Evolutionary conservation across 768 basidiomycete genomes (phyloP), one percentile per base, ranked within the genome.

Genomic region (Scleroderma citrinum): DNA sequence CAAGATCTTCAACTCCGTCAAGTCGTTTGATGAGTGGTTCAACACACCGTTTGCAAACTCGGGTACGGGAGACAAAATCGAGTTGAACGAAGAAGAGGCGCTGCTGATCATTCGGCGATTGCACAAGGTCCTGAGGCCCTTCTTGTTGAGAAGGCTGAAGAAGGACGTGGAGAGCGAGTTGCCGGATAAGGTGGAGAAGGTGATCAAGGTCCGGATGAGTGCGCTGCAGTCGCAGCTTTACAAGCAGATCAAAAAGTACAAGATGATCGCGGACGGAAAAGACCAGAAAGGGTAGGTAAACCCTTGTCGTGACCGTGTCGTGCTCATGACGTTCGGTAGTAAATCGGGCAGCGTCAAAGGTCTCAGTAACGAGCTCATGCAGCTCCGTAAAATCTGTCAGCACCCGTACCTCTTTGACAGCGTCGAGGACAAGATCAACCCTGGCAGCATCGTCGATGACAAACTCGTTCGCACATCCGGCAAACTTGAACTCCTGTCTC

Each of bases 1-100:
- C 13, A 92, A 90, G 69, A 83, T 98, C 63, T 98, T 99, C 78
- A 98, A 97, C 72, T 98, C 95, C 1, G 93, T 96, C 52, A 95
- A 97, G 66, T 95, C 93, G 19, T 98, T 99, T 65, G 96, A 98
- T 60, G 96, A 98, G 63, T 99, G 96, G 96, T 99, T 98, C 78
- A 98, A 97, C 72, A 96, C 95, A 2, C 96, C 96, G 0, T 99
- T 99, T 57, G 95, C 96, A 51, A 97, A 92, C 68, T 92, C 93
- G n/a, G 95, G 95, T 26, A 89, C 90, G 0, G 87, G 88, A 8
- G 96, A 99, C 71, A 96, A 95, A 80, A 95, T 98, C 63, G 93
- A 96, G 74, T 68, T 98, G 73, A 96, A 95, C 71, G 96, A 99
- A 87, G 96, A 98, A 87, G 96, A 99, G 74, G 89, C 92, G 3